phyloP scores from a whole-genome alignment of 176 grass and related monocot species.

The Raddia distichophylla region DNA sequence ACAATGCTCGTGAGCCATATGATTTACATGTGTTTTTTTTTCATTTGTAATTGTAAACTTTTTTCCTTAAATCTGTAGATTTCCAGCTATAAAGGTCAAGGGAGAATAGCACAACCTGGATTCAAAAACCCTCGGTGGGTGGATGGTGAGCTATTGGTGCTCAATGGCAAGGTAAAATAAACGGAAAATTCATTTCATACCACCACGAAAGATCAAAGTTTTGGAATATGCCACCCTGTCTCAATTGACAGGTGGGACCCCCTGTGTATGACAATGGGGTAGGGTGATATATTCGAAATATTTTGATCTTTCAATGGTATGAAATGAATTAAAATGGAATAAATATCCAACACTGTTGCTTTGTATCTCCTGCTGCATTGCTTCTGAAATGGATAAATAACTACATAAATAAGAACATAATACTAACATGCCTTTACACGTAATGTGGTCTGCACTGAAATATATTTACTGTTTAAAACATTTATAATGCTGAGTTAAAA shows the following conservation, averaged over 20 bases:
- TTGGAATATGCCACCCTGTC: too few relatives aligned
- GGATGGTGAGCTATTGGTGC: constrained; percentile 82
- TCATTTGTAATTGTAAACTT: neutral
- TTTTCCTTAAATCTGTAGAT: constrained; percentile 51
- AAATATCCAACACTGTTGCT: neutral
- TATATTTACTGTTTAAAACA: neutral
- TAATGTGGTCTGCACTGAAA: neutral
- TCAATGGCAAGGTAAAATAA: constrained; percentile 93
- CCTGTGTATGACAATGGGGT: too few relatives aligned
- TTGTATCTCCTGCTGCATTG: neutral
- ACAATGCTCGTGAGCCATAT: neutral
- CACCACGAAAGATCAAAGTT: too few relatives aligned
- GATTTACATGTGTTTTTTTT: neutral
- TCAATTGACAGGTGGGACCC: too few relatives aligned
- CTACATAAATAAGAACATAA: constrained; percentile 1
- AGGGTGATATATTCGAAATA: too few relatives aligned
- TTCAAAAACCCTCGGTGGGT: constrained; percentile 96
- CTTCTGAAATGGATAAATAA: constrained; percentile 19
- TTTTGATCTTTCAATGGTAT: too few relatives aligned
- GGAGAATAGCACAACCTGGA: constrained; percentile 91
- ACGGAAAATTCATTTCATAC: too few relatives aligned
- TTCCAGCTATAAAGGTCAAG: constrained; percentile 84
- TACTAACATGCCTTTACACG: neutral
- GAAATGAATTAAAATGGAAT: too few relatives aligned
- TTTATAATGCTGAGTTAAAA: neutral